Conservation (phyloP, 78 protist species). For the Pigoraptor vietnamica region DNA sequence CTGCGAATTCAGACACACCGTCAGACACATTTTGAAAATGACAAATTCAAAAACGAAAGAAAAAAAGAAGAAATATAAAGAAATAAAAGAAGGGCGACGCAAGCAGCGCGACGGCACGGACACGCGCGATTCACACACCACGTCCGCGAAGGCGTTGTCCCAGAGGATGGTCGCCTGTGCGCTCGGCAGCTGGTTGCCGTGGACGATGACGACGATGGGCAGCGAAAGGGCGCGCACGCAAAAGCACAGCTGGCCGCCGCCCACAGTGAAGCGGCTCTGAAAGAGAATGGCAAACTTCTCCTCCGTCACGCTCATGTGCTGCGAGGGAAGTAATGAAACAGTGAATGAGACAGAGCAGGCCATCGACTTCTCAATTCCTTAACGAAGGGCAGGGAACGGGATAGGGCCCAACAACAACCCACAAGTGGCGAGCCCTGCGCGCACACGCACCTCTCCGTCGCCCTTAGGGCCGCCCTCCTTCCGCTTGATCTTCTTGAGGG, state of each 20-base stretch:
- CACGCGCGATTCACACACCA: not conserved
- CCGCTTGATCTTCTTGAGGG: not conserved
- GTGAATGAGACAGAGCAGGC: no score
- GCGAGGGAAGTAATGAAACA: no score
- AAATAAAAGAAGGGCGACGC: not conserved
- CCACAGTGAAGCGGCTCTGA: not conserved
- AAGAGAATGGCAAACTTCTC: not conserved
- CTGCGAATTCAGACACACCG: not conserved
- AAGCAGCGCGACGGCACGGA: not conserved
- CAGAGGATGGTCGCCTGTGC: conserved; percentile 7
- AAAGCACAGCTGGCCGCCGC: not conserved
- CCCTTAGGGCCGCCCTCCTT: no score
- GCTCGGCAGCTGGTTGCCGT: not conserved
- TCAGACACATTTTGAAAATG: no score
- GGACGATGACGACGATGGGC: conserved; percentile 5
- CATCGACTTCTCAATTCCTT: no score
- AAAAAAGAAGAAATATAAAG: not conserved
- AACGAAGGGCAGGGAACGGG: no score
- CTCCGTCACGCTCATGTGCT: conserved; percentile 1
- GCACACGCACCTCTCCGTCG: no score
- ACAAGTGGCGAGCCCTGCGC: no score
- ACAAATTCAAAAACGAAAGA: not conserved
- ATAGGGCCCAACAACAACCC: no score
- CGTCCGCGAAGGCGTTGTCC: not conserved
- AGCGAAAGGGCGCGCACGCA: not conserved